Evolutionary conservation across 208 protist genomes (phyloP).

Genomic region (Leishmania aethiopica): DNA sequence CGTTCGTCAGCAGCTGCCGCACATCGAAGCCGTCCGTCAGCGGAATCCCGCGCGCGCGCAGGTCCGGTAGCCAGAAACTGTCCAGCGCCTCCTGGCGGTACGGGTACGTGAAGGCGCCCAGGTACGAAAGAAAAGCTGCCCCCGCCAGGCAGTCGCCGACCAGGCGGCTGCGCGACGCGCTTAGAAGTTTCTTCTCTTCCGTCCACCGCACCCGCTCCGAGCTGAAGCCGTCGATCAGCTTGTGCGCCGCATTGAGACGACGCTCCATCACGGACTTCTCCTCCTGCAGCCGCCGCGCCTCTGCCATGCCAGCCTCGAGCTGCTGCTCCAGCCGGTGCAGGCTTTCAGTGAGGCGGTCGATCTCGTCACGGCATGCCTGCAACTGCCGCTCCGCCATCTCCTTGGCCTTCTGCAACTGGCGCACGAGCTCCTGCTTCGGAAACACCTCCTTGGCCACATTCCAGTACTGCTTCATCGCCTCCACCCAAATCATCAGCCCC

Average conservation of each 20-base stretch:
- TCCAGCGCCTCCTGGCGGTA: conserved; percentile 96
- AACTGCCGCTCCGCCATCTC: conserved; percentile 92
- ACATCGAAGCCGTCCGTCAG: conserved; percentile 91
- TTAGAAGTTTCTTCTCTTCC: conserved; percentile 92
- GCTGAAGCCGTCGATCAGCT: conserved; percentile 97
- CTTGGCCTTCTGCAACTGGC: conserved; percentile 92
- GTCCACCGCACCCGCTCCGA: conserved; percentile 97
- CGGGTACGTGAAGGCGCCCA: conserved; percentile 97
- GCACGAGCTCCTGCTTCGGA: conserved; percentile 96
- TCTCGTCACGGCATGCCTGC: conserved; percentile 82
- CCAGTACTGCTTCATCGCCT: conserved; percentile 98
- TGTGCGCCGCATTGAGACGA: conserved; percentile 94
- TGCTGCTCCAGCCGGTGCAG: conserved; percentile 90
- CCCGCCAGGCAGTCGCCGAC: conserved; percentile 98
- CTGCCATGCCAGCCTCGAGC: conserved; percentile 89
- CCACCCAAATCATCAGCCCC: conserved; percentile 97
- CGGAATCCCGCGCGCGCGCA: conserved; percentile 88
- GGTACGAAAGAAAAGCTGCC: conserved; percentile 97
- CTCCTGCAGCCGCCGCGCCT: conserved; percentile 92
- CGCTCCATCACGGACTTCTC: conserved; percentile 95
- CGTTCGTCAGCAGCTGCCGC: conserved; percentile 94
- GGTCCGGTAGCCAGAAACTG: conserved; percentile 91
- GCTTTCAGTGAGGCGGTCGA: conserved; percentile 93
- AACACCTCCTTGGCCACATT: conserved; percentile 97
- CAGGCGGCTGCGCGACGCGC: conserved; percentile 83